Evolutionary conservation across 208 protist genomes (phyloP).

Genomic region (Trypanosoma vivax): DNA sequence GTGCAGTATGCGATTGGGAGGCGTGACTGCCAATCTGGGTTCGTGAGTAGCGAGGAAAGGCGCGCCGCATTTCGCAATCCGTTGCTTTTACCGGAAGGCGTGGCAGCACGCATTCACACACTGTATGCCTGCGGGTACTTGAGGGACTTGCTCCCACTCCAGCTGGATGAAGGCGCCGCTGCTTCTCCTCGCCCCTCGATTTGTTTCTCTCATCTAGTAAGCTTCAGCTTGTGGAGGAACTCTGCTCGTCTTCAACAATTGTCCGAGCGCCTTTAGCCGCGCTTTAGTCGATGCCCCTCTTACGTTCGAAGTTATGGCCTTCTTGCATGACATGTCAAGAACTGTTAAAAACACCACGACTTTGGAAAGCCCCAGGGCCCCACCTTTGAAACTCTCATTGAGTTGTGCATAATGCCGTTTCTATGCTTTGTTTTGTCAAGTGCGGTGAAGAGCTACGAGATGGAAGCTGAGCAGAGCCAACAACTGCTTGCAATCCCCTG

Average conservation of each 20-base stretch:
- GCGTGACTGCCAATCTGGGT: slow-evolving; percentile 43
- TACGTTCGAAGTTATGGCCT: slow-evolving; percentile 44
- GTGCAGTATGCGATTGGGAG: slow-evolving; percentile 72
- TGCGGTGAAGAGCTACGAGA: slow-evolving; percentile 6
- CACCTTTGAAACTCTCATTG: slow-evolving; percentile 39
- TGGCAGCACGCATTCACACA: slow-evolving; percentile 55
- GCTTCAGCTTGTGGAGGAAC: slow-evolving; percentile 45
- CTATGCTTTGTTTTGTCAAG: slow-evolving; percentile 19
- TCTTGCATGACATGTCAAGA: slow-evolving; percentile 59
- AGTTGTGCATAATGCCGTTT: slow-evolving; percentile 33
- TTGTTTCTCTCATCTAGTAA: slow-evolving; percentile 50
- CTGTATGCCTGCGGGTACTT: slow-evolving; percentile 61
- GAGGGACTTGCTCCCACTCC: slow-evolving; percentile 67
- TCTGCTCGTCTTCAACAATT: slow-evolving; percentile 27
- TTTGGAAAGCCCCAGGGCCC: slow-evolving; percentile 34
- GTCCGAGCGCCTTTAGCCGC: slow-evolving; percentile 33
- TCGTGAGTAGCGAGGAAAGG: slow-evolving; percentile 55
- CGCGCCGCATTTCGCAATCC: slow-evolving; percentile 69
- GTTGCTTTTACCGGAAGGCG: slow-evolving; percentile 32
- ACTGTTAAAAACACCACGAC: slow-evolving; percentile 58
- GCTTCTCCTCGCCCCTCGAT: slow-evolving; percentile 38
- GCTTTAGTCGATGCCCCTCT: slow-evolving; percentile 14
- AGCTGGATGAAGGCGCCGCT: slow-evolving; percentile 59
- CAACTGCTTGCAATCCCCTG: not conserved
- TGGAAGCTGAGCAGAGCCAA: not conserved